Conservation (phyloP, 2,329 filamentous ascomycete genomes). For the Calonectria fujianensis region DNA sequence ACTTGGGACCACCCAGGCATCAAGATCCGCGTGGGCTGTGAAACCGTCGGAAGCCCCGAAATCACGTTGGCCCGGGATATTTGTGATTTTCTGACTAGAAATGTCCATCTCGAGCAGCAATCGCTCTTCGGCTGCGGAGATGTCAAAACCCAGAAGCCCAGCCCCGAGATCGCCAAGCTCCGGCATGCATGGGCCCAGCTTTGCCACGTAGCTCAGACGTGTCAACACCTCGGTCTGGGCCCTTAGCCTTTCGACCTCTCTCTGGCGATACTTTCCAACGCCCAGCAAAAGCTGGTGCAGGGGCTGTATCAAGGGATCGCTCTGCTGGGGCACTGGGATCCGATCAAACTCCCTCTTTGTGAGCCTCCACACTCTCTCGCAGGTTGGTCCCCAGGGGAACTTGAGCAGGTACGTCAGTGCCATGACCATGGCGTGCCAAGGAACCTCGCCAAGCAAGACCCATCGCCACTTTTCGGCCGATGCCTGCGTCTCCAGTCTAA, state of each 20-base stretch:
- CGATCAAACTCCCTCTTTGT: constrained; percentile 11
- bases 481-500: not conserved
- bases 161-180: constrained; percentile 2
- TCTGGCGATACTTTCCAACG: constrained; percentile 8
- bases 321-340: constrained; percentile 7
- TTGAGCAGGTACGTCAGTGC: not conserved
- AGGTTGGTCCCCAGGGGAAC: constrained; percentile 2
- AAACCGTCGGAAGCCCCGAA: not conserved
- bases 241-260: constrained; percentile 7
- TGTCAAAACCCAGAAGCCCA: not conserved
- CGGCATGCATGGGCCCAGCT: constrained; percentile 1
- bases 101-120: not conserved
- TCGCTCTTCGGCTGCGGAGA: not conserved
- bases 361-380: not conserved
- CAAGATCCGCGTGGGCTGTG: not conserved
- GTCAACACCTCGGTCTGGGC: not conserved
- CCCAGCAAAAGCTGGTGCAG: not conserved
- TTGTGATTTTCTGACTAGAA: not conserved
- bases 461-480: constrained; percentile 12
- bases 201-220: not conserved
- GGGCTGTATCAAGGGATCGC: not conserved
- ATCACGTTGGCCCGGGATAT: not conserved
- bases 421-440: constrained; percentile 8
- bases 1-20: not conserved
- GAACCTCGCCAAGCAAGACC: constrained; percentile 4